Base-by-base conservation (phyloP, 106 monocot genomes). In the Acanthochlamys bracteata region DNA sequence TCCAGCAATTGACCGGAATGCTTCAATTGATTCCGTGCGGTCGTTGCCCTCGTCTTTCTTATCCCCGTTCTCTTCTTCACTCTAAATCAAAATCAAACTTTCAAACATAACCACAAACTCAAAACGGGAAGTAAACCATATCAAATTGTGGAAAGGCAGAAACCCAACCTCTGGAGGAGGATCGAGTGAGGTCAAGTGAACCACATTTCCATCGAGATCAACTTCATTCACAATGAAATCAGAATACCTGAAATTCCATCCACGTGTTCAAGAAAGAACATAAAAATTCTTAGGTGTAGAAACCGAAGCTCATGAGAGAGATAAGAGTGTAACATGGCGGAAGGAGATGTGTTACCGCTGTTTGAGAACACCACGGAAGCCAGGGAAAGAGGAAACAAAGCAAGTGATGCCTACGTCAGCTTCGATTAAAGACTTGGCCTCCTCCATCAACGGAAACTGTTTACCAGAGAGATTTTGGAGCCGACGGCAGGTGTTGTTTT, bases 171-270 rank as follows among this genome's bases (percentile, higher is more conserved):
- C 87, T 12, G 63, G 63, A 4, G 91, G 91, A 60, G 83, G 69
- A 76, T 98, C 98, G 49, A 98, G 79, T 17, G 91, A 92, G 59
- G 85, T 78, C 49, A 98, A 74, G 2, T 57, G 82, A 24, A 85
- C 78, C 46, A 88, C 41, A 6, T 76, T 81, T 40, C 81, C 92
- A 20, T 92, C 83, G 24, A 27, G 58, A 69, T 76, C 83, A 16
- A 98, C 98, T 58, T 92, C 98, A 59, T 86, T 83, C 9, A 98
- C 98, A 54, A 98, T 85, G 75, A 98, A 98, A 81, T 98, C 98
- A 40, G 91, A 54, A 24, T 98, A 98, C 71, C 93, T 93, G n/a
- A n/a, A n/a, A n/a, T n/a, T n/a, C n/a, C n/a, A n/a, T n/a, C n/a
- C n/a, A n/a, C n/a, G n/a, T n/a, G n/a, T n/a, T n/a, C n/a, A n/a